Conservation (phyloP, 2,329 filamentous ascomycete genomes). For the Alternaria sp. region DNA sequence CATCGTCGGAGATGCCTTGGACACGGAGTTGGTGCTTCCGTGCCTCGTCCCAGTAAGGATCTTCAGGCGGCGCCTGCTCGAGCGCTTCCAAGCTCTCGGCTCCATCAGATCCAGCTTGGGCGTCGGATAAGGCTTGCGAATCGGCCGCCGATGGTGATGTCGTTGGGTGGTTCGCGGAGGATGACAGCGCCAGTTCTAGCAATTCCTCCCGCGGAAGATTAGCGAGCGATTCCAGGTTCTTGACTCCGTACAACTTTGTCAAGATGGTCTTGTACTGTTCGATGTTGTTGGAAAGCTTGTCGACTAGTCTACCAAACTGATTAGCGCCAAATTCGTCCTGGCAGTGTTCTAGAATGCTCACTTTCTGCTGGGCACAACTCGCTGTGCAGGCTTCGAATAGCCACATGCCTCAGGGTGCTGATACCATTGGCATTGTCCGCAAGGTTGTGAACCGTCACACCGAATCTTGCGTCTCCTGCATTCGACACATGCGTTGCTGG, state of each 20-base stretch:
- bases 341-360: slow-evolving; percentile 50
- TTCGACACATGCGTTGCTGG: slow-evolving; percentile 71
- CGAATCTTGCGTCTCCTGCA: slow-evolving; percentile 84
- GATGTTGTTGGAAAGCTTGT: slow-evolving; percentile 60
- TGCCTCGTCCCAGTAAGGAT: slow-evolving; percentile 72
- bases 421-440: slow-evolving; percentile 82
- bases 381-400: slow-evolving; percentile 80
- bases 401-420: slow-evolving; percentile 79
- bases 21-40: slow-evolving; percentile 51
- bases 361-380: slow-evolving; percentile 80
- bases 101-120: slow-evolving; percentile 54
- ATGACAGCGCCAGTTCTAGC: slow-evolving; percentile 53
- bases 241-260: slow-evolving; percentile 52
- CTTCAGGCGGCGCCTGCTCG: slow-evolving; percentile 72
- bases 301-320: slow-evolving; percentile 61
- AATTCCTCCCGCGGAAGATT: slow-evolving; percentile 53
- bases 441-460: slow-evolving; percentile 82
- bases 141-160: slow-evolving; percentile 41
- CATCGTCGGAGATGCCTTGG: slow-evolving; percentile 69
- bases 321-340: slow-evolving; percentile 54
- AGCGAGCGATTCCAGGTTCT: slow-evolving; percentile 50
- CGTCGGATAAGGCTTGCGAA: slow-evolving; percentile 44
- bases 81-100: slow-evolving; percentile 64
- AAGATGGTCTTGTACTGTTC: slow-evolving; percentile 55
- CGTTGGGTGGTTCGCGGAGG: slow-evolving; percentile 44